phyloP scores from a whole-genome alignment of 129 eudicot genomes.

The Flaveria ramosissima region DNA sequence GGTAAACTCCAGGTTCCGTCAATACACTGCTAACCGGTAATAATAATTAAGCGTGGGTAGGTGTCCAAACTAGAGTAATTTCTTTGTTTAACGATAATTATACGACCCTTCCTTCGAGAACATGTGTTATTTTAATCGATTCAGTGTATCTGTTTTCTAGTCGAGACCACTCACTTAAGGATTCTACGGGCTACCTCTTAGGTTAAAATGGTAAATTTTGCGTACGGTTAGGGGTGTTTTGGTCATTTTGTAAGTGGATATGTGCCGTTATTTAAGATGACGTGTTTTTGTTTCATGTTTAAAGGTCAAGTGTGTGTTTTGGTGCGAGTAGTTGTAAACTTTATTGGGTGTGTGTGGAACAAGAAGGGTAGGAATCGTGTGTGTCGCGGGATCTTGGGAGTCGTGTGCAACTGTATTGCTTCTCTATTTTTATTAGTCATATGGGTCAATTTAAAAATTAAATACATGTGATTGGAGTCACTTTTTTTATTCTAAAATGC shows the following conservation, averaged over 20 bases:
- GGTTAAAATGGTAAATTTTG: no score
- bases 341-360: slow-evolving; percentile 38
- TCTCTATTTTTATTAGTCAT: slow-evolving; percentile 27
- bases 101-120: no score
- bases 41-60: no score
- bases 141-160: no score
- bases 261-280: slow-evolving; percentile 37
- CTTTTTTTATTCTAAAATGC: slow-evolving; percentile 21
- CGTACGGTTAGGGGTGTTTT: no score
- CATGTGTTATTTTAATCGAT: no score
- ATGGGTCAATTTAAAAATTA: slow-evolving; percentile 13
- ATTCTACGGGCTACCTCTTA: no score
- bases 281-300: slow-evolving; percentile 56
- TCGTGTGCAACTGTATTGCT: slow-evolving; percentile 34
- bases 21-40: no score
- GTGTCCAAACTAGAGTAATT: no score
- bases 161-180: no score
- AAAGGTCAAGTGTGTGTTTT: slow-evolving; percentile 38
- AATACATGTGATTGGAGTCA: slow-evolving; percentile 29
- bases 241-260: slow-evolving; percentile 12
- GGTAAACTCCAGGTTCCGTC: no score
- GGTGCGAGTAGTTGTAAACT: slow-evolving; percentile 57
- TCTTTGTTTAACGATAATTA: no score
- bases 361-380: slow-evolving; percentile 25
- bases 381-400: slow-evolving; percentile 34